Evolutionary conservation across 495 filamentous ascomycete species (phyloP).

Genomic region (Poronia punctata): DNA sequence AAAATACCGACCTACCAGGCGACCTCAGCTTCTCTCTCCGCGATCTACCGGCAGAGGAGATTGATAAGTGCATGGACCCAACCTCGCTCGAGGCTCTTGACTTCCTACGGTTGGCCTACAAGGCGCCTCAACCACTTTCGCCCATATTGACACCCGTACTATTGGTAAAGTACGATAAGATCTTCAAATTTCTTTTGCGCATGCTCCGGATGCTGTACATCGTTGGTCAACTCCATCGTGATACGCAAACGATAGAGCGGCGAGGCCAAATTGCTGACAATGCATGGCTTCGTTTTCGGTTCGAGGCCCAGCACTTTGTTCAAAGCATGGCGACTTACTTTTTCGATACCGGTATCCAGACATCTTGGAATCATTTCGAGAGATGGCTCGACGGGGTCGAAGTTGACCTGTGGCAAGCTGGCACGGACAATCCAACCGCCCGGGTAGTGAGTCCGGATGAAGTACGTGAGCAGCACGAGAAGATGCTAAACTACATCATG

Average conservation of each 20-base stretch:
- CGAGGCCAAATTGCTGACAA: slow-evolving; percentile 22
- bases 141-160: slow-evolving; percentile 60
- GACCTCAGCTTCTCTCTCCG: slow-evolving; percentile 81
- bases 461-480: slow-evolving; percentile 65
- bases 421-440: slow-evolving; percentile 20
- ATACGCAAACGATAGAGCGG: slow-evolving; percentile 39
- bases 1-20: slow-evolving; percentile 64
- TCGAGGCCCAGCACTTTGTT: slow-evolving; percentile 75
- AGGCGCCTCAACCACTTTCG: slow-evolving; percentile 64
- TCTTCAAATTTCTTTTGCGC: slow-evolving; percentile 74
- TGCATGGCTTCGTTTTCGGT: slow-evolving; percentile 54
- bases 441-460: slow-evolving; percentile 51
- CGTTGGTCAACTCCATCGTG: slow-evolving; percentile 61
- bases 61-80: slow-evolving; percentile 71
- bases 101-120: slow-evolving; percentile 82
- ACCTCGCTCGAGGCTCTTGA: slow-evolving; percentile 79
- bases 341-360: slow-evolving; percentile 66
- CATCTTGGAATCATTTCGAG: slow-evolving; percentile 65
- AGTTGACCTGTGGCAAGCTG: slow-evolving; percentile 26
- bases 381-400: slow-evolving; percentile 58
- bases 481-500: slow-evolving; percentile 72
- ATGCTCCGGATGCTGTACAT: slow-evolving; percentile 75
- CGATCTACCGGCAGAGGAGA: slow-evolving; percentile 67
- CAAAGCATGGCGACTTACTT: slow-evolving; percentile 61
- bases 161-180: slow-evolving; percentile 70